These are phyloP conservation scores for Eimeria sp. DNA, from an alignment of 169 alveolate genomes.

Conservation along the genomic window DNA sequence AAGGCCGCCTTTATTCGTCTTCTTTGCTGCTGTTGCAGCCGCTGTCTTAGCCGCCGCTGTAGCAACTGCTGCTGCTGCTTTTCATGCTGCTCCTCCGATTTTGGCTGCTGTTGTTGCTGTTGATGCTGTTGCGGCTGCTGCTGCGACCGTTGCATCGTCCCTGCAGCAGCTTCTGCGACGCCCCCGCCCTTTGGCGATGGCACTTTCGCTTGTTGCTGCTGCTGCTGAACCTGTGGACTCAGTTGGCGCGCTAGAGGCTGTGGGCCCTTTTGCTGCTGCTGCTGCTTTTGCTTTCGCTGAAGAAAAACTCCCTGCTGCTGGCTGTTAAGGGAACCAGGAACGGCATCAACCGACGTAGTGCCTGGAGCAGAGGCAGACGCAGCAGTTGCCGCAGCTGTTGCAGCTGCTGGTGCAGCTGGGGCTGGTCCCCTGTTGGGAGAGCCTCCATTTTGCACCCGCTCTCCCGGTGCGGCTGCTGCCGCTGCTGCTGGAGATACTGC, in stretches of 20 bases:
- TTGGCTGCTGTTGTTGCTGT: constrained; percentile 44
- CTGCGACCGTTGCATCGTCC: not conserved
- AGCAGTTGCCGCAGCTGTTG: not conserved
- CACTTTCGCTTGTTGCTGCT: constrained; percentile 15
- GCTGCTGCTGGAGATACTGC: not conserved
- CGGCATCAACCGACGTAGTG: not conserved
- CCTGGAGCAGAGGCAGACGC: not conserved
- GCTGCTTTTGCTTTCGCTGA: not conserved
- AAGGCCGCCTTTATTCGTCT: not conserved
- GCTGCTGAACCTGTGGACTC: not conserved
- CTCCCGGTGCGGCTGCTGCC: not conserved
- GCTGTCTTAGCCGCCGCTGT: not conserved
- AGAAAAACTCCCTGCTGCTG: not conserved
- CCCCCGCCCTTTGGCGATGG: not conserved
- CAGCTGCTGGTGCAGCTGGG: not conserved
- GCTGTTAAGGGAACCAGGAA: not conserved
- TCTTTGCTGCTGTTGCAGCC: constrained; percentile 27
- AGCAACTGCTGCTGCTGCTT: constrained; percentile 38
- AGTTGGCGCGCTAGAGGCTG: not conserved
- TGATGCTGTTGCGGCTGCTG: constrained; percentile 22
- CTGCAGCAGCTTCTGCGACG: not conserved
- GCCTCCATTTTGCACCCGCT: not conserved
- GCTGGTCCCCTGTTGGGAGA: not conserved
- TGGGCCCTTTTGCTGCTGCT: not conserved
- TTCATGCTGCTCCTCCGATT: constrained; percentile 38